Evolutionary conservation across 345 rosid species (phyloP).

Genomic region (Salix udensis): DNA sequence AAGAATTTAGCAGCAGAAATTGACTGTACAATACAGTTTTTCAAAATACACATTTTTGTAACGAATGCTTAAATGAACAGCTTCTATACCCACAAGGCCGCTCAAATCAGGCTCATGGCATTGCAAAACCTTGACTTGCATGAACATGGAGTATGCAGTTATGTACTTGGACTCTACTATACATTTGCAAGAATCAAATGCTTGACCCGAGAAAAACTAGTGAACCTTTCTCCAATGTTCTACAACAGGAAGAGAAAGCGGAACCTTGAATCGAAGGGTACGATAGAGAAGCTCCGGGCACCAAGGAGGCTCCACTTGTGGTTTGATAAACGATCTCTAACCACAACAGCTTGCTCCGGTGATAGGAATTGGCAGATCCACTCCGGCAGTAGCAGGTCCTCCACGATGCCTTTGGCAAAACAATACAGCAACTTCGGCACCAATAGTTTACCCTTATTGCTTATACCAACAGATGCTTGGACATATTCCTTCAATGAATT

Average conservation of each 20-base stretch:
- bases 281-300: slow-evolving; percentile 41
- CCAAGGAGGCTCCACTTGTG: slow-evolving; percentile 48
- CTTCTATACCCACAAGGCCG: not conserved
- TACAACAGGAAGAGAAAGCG: slow-evolving; percentile 49
- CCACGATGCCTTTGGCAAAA: slow-evolving; percentile 42
- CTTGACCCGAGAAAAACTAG: not conserved
- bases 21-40: slow-evolving; percentile 6
- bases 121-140: too few species aligned
- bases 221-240: not conserved
- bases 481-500: slow-evolving; percentile 49
- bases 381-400: slow-evolving; percentile 40
- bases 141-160: too few species aligned
- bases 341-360: slow-evolving; percentile 44
- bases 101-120: not conserved
- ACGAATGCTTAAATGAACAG: too few species aligned
- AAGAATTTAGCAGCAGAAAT: too few species aligned
- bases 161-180: too few species aligned
- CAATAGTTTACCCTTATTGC: slow-evolving; percentile 45
- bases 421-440: slow-evolving; percentile 57
- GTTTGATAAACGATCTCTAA: slow-evolving; percentile 38
- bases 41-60: not conserved
- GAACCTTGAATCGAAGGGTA: slow-evolving; percentile 59
- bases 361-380: slow-evolving; percentile 59
- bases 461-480: slow-evolving; percentile 52
- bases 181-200: not conserved